Conservation (phyloP, 495 filamentous ascomycete species). For the Lasiosphaeriaceae sp. region DNA sequence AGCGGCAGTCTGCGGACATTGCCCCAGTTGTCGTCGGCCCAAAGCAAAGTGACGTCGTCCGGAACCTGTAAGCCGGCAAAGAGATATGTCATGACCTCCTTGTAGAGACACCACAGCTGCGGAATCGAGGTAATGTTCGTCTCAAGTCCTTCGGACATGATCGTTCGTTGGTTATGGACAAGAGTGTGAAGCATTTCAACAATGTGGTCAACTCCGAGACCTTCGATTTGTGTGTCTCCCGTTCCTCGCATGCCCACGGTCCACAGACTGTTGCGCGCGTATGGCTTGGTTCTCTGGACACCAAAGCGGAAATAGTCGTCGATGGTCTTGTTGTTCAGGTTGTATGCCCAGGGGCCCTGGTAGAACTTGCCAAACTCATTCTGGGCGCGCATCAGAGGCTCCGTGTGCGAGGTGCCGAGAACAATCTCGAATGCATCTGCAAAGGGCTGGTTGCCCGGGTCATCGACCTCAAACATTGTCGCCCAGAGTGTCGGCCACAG, state of each 20-base stretch:
- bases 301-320: slow-evolving; percentile 65
- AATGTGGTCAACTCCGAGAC: slow-evolving; percentile 54
- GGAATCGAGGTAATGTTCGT: slow-evolving; percentile 54
- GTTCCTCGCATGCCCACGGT: slow-evolving; percentile 73
- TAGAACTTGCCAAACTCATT: slow-evolving; percentile 64
- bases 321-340: slow-evolving; percentile 61
- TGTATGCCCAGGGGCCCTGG: slow-evolving; percentile 61
- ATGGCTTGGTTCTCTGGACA: slow-evolving; percentile 58
- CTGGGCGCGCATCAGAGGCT: slow-evolving; percentile 68
- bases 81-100: slow-evolving; percentile 67
- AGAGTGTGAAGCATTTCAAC: slow-evolving; percentile 54
- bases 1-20: slow-evolving; percentile 64
- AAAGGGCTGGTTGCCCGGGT: slow-evolving; percentile 60
- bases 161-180: slow-evolving; percentile 54
- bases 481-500: slow-evolving; percentile 73
- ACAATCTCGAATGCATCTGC: slow-evolving; percentile 72
- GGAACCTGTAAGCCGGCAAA: slow-evolving; percentile 61
- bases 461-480: slow-evolving; percentile 67
- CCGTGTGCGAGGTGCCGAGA: slow-evolving; percentile 67
- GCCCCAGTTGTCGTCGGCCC: slow-evolving; percentile 75
- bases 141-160: slow-evolving; percentile 53
- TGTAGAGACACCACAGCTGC: slow-evolving; percentile 71
- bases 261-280: slow-evolving; percentile 58
- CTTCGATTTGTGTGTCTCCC: slow-evolving; percentile 57
- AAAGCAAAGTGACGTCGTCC: slow-evolving; percentile 69